Base-by-base conservation (phyloP, 768 basidiomycete species). In the Mycena epipterygia region DNA sequence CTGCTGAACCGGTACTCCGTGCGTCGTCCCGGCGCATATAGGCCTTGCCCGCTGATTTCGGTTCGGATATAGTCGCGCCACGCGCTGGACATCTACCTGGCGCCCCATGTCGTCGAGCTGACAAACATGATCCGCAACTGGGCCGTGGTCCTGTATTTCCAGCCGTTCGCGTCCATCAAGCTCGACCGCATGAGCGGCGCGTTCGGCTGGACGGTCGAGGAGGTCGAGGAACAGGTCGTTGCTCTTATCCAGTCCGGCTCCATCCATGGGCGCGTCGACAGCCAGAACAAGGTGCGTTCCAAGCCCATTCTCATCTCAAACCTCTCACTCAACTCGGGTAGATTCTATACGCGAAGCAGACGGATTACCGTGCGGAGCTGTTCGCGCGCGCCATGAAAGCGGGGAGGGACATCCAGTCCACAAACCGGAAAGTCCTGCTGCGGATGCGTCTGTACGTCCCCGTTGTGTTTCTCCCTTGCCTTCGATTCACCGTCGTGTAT, bases 141-240 rank as follows among this genome's bases (percentile, higher is more conserved):
- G 68, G 92, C 95, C 0, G 85, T 98, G 56, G 86, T 88, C n/a
- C 88, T 95, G 55, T 98, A 97, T 81, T 96, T 98, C 85, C 89
- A 91, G 74, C 97, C 97, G 0, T 99, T 96, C 80, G 87, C 93
- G 30, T 90, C 93, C 12, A 95, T 98, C 78, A 87, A 90, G 72
- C 87, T 98, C 32, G 90, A 92, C 48, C 88, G 92, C 39, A 97
- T 98, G 95, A 91, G 93, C 41, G 79, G 81, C 3, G 95, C 96
- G 13, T 97, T 98, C 76, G 96, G 96, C 3, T 92, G 93, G 90
- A 84, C 86, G 0, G 81, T 93, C 9, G 89, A 89, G 4, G 89
- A 92, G 68, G 89, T 95, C 33, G 91, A 95, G 78, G 81, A 82
- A 41, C 88, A 93, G 67, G 90, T 98, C 25, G 93, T 96, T 19